Percentiles rank a stretch among this genome's conserved stretches.
Conservation (phyloP, 106 monocot species). For the Dioscorea zingiberensis region DNA sequence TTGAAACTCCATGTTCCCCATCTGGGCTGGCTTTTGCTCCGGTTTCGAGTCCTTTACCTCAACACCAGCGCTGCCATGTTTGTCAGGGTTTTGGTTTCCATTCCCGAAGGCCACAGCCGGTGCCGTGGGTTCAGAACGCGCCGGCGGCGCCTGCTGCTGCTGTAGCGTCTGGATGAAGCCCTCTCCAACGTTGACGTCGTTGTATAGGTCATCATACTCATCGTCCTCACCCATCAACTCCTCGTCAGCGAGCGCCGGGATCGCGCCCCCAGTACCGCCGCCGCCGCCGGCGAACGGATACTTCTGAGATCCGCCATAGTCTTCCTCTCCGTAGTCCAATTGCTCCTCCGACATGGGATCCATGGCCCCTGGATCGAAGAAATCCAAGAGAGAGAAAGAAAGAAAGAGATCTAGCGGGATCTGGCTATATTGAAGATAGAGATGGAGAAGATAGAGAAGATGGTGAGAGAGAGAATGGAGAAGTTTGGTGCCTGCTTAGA, state of each 20-base stretch:
- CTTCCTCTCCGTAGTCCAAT: conserved; percentile 30
- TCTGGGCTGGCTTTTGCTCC: not conserved
- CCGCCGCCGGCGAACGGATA: conserved; percentile 1
- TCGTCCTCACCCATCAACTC: conserved; percentile 19
- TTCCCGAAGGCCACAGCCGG: not conserved
- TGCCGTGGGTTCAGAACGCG: not conserved
- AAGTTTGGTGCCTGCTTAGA: no score
- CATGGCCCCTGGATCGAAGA: conserved; percentile 7
- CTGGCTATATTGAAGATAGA: no score
- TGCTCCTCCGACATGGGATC: conserved; percentile 28
- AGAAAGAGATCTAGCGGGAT: no score
- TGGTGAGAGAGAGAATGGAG: no score
- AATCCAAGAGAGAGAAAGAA: no score
- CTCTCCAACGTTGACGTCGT: conserved; percentile 24
- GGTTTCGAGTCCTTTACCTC: not conserved
- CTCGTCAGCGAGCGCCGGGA: conserved; percentile 19
- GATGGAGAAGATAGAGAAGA: no score
- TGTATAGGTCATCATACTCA: conserved; percentile 26
- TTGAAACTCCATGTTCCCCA: not conserved
- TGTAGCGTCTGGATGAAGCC: conserved; percentile 18
- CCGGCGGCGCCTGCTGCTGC: conserved; percentile 7
- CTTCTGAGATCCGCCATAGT: conserved; percentile 19
- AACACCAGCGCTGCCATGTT: no score
- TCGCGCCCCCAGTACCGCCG: conserved; percentile 3
- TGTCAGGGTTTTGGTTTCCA: not conserved